Percentiles rank a stretch among this genome's conserved stretches.
phyloP scores from a whole-genome alignment of 2,329 filamentous ascomycete genomes.

The Lecanoromycetidae sp. region DNA sequence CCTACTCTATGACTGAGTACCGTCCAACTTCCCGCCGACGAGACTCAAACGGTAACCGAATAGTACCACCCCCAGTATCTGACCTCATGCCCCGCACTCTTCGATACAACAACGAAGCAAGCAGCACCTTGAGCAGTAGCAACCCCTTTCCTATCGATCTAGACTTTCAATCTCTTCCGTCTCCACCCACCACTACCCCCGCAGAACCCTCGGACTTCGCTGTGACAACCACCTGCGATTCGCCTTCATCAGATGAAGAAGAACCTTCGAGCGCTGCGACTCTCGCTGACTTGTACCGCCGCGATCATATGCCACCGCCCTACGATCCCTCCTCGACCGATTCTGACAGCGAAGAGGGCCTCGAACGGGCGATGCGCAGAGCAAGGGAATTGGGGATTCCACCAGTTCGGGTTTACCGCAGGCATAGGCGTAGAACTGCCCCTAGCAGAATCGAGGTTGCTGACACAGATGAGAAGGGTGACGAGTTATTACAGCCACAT shows the following conservation, averaged over 20 bases:
- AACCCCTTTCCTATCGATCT: constrained; percentile 1
- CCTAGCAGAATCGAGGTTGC: constrained; percentile 15
- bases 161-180: constrained; percentile 14
- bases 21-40: constrained; percentile 14
- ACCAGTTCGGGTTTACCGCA: neutral
- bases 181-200: constrained; percentile 21
- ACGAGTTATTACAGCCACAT: constrained; percentile 51
- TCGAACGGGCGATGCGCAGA: constrained; percentile 3
- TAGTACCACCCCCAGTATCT: constrained; percentile 15
- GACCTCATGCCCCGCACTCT: constrained; percentile 7
- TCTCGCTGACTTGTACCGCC: constrained; percentile 29
- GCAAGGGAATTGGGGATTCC: neutral
- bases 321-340: constrained; percentile 14
- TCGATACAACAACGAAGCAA: neutral
- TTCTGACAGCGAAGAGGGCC: constrained; percentile 15
- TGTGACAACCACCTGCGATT: constrained; percentile 27
- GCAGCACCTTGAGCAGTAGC: neutral
- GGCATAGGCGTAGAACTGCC: constrained; percentile 7
- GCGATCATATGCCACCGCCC: constrained; percentile 22
- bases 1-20: neutral
- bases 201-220: constrained; percentile 26
- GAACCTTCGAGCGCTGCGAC: constrained; percentile 28
- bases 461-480: neutral
- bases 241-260: constrained; percentile 24
- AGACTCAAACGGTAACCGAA: constrained; percentile 9